A percentile compares a stretch with the other conserved stretches of the same genome.
Conservation (phyloP, 768 basidiomycete genomes). For the Pulveroboletus sp. region DNA sequence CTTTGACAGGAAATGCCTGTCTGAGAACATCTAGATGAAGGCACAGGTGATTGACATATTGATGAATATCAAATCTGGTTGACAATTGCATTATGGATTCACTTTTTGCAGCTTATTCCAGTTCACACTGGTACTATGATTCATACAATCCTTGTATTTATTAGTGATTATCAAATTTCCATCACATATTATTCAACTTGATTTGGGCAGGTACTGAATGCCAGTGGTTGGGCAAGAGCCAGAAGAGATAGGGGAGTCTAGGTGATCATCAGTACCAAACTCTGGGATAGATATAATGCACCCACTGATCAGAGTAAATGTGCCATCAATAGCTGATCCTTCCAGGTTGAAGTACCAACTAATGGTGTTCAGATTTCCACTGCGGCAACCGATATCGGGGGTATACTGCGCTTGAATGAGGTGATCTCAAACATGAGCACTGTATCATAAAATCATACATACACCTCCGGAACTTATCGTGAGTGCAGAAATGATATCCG, state of each 20-base stretch:
- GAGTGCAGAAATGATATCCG: slow-evolving; percentile 51
- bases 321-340: slow-evolving; percentile 66
- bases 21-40: slow-evolving; percentile 46
- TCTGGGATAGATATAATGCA: background rate
- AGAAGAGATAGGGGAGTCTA: slow-evolving; percentile 49
- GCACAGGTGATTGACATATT: slow-evolving; percentile 39
- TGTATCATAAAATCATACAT: slow-evolving; percentile 4
- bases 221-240: slow-evolving; percentile 50
- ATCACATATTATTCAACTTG: slow-evolving; percentile 2
- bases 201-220: slow-evolving; percentile 60
- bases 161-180: too few species aligned
- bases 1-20: slow-evolving; percentile 43
- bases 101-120: background rate
- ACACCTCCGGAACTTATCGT: slow-evolving; percentile 49
- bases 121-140: too few species aligned
- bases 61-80: background rate
- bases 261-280: background rate
- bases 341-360: slow-evolving; percentile 62
- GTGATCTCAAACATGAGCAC: background rate
- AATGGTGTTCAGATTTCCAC: slow-evolving; percentile 39
- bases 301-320: slow-evolving; percentile 57
- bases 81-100: background rate
- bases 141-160: too few species aligned
- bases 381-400: slow-evolving; percentile 45
- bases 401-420: slow-evolving; percentile 40